phyloP scores from a whole-genome alignment of 192 early-diverging fungal species.

The Geranomyces michiganensis region DNA sequence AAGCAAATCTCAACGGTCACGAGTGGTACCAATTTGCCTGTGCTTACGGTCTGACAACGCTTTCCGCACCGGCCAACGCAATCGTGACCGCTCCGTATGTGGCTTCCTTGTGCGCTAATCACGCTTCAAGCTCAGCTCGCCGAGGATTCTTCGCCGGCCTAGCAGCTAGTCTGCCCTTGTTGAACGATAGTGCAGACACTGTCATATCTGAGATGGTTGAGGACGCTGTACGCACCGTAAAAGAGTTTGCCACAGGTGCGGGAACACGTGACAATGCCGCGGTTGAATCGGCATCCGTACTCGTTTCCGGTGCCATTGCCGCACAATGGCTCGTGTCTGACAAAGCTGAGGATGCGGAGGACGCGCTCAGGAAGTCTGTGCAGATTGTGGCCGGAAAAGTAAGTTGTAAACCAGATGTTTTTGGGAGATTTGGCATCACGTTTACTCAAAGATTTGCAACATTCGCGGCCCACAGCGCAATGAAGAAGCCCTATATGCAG shows the following conservation, averaged over 20 bases:
- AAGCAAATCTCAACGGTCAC: not conserved
- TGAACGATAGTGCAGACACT: constrained; percentile 4
- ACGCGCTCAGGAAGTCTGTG: not conserved
- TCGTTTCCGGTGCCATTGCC: constrained; percentile 7
- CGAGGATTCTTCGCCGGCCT: constrained; percentile 19
- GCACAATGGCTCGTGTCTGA: not conserved
- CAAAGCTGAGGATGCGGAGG: not conserved
- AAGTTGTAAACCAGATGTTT: not conserved
- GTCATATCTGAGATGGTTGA: not conserved
- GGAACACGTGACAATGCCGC: not conserved
- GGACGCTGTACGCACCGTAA: not conserved
- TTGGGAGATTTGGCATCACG: too few relatives aligned
- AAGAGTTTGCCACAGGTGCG: not conserved
- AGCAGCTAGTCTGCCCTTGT: not conserved
- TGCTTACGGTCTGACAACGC: constrained; percentile 13
- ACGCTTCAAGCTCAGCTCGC: not conserved
- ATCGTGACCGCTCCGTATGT: not conserved
- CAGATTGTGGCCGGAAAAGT: constrained; percentile 13
- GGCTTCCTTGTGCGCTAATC: not conserved
- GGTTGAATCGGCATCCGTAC: constrained; percentile 1
- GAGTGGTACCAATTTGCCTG: constrained; percentile 30
- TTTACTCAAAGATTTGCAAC: too few relatives aligned
- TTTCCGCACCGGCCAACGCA: not conserved
- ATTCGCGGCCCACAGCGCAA: constrained; percentile 4
- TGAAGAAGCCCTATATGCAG: constrained; percentile 4